Conservation (phyloP, 768 basidiomycete genomes). For the Pleurotus djamor region DNA sequence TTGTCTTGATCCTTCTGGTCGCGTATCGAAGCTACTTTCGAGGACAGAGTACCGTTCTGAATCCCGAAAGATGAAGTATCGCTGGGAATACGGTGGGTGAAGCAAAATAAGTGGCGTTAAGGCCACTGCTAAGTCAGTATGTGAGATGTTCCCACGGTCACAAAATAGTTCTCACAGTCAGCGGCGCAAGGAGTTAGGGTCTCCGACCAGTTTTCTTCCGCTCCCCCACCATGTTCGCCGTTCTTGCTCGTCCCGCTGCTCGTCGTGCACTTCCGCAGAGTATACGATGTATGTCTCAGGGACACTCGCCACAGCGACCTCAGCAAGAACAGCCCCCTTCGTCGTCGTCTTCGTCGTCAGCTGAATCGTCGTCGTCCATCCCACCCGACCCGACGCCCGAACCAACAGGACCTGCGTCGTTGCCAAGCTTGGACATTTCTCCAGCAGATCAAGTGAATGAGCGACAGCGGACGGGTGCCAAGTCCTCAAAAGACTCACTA, state of each 20-base stretch:
- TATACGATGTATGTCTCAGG: constrained; percentile 33
- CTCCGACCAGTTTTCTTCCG: neutral
- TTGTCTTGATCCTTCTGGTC: neutral
- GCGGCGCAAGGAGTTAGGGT: neutral
- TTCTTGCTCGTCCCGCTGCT: constrained; percentile 30
- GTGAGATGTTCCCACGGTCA: neutral
- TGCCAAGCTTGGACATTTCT: constrained; percentile 66
- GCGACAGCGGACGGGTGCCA: constrained; percentile 66
- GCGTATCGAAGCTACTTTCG: neutral
- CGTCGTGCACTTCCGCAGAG: constrained; percentile 28
- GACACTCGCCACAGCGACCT: constrained; percentile 11
- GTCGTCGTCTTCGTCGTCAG: neutral
- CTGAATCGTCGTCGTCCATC: constrained; percentile 13
- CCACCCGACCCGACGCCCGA: constrained; percentile 8
- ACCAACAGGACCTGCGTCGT: constrained; percentile 15
- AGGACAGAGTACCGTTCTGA: neutral
- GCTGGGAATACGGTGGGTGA: neutral
- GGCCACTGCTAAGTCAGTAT: neutral
- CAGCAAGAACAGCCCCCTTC: constrained; percentile 11
- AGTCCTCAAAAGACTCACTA: constrained; percentile 74
- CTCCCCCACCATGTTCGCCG: constrained; percentile 12
- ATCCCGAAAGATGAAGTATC: neutral
- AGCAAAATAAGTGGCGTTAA: neutral
- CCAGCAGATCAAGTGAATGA: constrained; percentile 45
- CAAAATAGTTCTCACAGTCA: neutral